Base-by-base conservation (phyloP, 2,329 filamentous ascomycete species). In the Tolypocladium amazonense region DNA sequence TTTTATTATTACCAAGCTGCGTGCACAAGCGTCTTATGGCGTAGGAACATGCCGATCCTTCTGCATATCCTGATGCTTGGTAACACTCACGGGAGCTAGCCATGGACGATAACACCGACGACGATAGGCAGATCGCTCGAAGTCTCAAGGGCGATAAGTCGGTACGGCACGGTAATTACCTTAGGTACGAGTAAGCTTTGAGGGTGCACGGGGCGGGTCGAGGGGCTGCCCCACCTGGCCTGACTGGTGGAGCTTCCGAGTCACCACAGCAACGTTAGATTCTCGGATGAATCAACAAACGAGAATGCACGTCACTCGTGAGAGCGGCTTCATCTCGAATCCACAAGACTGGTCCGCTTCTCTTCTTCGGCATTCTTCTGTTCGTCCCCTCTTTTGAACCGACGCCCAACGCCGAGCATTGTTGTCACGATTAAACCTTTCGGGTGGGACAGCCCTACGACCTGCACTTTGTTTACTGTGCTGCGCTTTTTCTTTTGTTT, bases 391-490 rank as follows among this genome's bases (percentile, higher is more conserved):
- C 56, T 27, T 56, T 56, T 33, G 30, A 54, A 37, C 11, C 11
- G 9, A 20, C 9, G 20, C 50, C 50, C 50, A 4, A 54, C 50
- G 60, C 63, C 61, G 61, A 66, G 59, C 61, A 66, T 65, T 63
- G 50, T 64, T 65, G 61, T 58, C 60, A 65, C 67, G 65, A 61
- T 59, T 59, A 56, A 54, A 53, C 38, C 7, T 58, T 54, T 64
- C 18, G 57, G 53, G 18, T 2, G 39, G 37, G 5, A 18, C 4
- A 27, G 35, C 54, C 23, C 18, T 39, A 23, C 37, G 4, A 20
- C 37, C 37, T 27, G 35, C 54, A 11, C 37, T 23, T 56, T 41
- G 14, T 30, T 41, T 56, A 35, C 11, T n/a, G 18, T 35, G 30
- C 30, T 33, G 47, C 18, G 27, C 47, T 33, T 27, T 52, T 52